Base-by-base conservation (phyloP, 2,329 filamentous ascomycete genomes). In the Fusarium mexicanum region DNA sequence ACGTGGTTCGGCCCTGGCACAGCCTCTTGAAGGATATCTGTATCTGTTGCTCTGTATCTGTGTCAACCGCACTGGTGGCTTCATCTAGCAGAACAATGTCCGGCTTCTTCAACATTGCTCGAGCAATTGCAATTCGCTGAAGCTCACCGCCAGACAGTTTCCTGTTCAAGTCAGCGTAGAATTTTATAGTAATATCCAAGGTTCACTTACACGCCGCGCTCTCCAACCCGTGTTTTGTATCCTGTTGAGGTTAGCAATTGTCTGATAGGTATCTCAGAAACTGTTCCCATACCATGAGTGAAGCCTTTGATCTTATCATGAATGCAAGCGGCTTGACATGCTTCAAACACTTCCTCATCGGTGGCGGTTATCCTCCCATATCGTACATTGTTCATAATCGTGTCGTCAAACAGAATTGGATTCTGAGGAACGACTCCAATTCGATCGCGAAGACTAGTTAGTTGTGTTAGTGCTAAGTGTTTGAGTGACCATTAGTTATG, bases 51-150 rank as follows among this genome's bases (percentile, higher is more conserved):
- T 93, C 91, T 4, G 90, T 92, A 40, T 91, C 89, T 1, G 91
- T 91, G 69, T 94, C 91, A 66, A 96, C 91, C 12, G 93, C 91
- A 43, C 92, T 94, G 8, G 94, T 95, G 3, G 93, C 91, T 81
- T 95, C 93, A 73, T 96, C 93, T 2, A 96, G 87, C 44, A 96
- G 87, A 16, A 96, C 90, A 68, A 95, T 91, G 64, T 93, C 91
- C 0, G 93, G 93, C 67, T 89, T 88, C 81, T 94, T 93, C 73
- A 95, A 84, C 54, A 96, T 88, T 3, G 93, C 92, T 33, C 93
- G 89, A 13, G 91, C 91, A 78, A 92, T 92, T 10, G 91, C 91
- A 35, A 92, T 87, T 53, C 91, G 88, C 76, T 93, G 91, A 11
- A 92, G 81, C 78, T 93, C 91, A 31, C 91, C 91, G 4, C 91